Conservation (phyloP, 192 early-diverging fungal genomes). For the Piromyces sp. region DNA sequence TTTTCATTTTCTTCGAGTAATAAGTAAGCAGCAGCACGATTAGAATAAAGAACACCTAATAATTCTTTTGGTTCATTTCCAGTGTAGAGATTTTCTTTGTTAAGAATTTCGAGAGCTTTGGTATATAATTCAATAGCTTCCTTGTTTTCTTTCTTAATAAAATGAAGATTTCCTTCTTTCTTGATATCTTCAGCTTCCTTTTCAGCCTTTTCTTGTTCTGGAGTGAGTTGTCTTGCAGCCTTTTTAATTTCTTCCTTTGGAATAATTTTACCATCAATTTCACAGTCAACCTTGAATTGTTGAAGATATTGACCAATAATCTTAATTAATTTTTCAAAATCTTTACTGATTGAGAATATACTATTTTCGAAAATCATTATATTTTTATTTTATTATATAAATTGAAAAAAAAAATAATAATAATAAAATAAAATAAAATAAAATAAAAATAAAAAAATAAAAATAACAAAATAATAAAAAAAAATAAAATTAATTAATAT, state of each 20-base stretch:
- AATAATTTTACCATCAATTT: background rate
- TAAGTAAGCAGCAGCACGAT: background rate
- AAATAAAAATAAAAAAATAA: too few species aligned
- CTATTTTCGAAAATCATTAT: background rate
- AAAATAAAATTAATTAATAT: too few species aligned
- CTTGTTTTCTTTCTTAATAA: background rate
- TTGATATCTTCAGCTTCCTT: background rate
- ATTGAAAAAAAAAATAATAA: too few species aligned
- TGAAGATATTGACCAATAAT: background rate
- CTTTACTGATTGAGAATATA: background rate
- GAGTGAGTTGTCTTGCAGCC: background rate
- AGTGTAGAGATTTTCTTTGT: background rate
- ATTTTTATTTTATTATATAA: too few species aligned
- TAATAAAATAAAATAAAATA: too few species aligned
- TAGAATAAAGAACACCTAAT: background rate
- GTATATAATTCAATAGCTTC: background rate
- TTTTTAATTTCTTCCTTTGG: background rate
- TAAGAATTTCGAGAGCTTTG: background rate
- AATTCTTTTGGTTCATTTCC: background rate
- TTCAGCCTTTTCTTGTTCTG: background rate
- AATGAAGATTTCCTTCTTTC: background rate
- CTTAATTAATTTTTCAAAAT: background rate
- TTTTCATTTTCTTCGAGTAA: background rate
- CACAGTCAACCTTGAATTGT: background rate
- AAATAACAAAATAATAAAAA: too few species aligned